Conservation (phyloP, 192 early-diverging fungal species). For the Cladochytrium replicatum region DNA sequence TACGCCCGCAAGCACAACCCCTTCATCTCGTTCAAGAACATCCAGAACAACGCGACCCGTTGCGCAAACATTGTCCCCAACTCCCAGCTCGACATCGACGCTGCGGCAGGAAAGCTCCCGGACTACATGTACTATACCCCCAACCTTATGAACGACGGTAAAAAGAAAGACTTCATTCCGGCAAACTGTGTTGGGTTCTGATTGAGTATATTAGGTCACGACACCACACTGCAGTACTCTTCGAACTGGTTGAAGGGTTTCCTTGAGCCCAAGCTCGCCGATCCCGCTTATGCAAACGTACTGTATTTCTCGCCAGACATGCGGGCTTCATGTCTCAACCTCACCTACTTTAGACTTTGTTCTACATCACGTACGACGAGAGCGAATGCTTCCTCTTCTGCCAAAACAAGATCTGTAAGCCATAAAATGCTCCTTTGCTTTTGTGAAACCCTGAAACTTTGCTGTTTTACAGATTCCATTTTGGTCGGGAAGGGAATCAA, state of each 20-base stretch:
- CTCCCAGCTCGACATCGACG: slow-evolving; percentile 37
- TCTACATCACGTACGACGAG: too few species aligned
- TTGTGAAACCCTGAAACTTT: too few species aligned
- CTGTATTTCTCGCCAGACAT: slow-evolving; percentile 6
- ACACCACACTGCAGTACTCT: slow-evolving; percentile 35
- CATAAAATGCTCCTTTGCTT: too few species aligned
- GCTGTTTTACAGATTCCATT: too few species aligned
- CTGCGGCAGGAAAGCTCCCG: slow-evolving; percentile 29
- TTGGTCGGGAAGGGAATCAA: slow-evolving; percentile 30
- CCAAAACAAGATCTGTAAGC: too few species aligned
- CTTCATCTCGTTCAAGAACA: slow-evolving; percentile 26
- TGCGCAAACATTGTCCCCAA: slow-evolving; percentile 46
- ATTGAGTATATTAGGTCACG: slow-evolving; percentile 29
- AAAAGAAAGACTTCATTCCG: not conserved
- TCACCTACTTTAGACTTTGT: too few species aligned
- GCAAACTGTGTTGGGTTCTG: not conserved
- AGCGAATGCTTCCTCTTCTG: not conserved
- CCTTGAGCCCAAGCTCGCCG: slow-evolving; percentile 31
- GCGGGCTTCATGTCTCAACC: too few species aligned
- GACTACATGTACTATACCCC: slow-evolving; percentile 44
- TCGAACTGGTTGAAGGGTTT: slow-evolving; percentile 41
- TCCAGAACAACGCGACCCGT: slow-evolving; percentile 24
- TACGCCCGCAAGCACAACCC: slow-evolving; percentile 29
- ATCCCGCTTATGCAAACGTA: slow-evolving; percentile 24
- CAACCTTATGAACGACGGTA: slow-evolving; percentile 25